Base-by-base conservation (phyloP, 2,329 filamentous ascomycete genomes). In the Venturia pyrina region DNA sequence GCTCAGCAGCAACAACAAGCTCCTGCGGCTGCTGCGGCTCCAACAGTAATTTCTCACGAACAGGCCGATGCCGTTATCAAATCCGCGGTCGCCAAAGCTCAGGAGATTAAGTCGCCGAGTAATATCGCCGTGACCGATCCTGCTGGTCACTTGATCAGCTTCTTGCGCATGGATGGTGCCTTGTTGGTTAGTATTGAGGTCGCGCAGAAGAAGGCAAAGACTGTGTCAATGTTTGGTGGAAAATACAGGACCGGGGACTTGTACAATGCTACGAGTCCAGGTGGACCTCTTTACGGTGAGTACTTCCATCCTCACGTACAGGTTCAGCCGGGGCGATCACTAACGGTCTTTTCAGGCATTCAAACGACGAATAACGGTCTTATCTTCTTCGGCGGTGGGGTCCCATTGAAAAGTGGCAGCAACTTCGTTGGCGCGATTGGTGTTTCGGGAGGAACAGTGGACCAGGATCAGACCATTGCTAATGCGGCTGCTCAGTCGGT, bases 81-180 rank as follows among this genome's bases (percentile, higher is more conserved):
- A 6, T 68, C 68, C 50, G 70, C 71, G 37, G 43, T 70, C 4
- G 50, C 64, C 19, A 73, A 73, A 61, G 72, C 72, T 2, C 72
- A 69, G 0, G 67, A 68, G 0, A 67, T 72, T 41, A 69, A 69
- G 1, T 64, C 72, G 13, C 71, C 71, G 2, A 69, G 73, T 28
- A 74, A 74, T 63, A 70, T 74, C 21, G 72, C 72, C 32, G 64
- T 74, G 7, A 70, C 73, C 5, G 72, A 73, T 57, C 70, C 72
- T 0, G 71, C 70, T 1, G 72, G 72, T 6, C 57, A 73, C 0
- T 68, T 73, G 17, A 70, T 74, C 41, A 72, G 71, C 8, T 73
- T 73, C 66, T 61, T 70, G 10, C 69, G 69, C 41, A 72, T 73
- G 71, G 72, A 74, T 68, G 73, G 73, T 37, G 71, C 73, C 2